phyloP scores from a whole-genome alignment of 768 basidiomycete genomes.

The Tulasnella sp. region DNA sequence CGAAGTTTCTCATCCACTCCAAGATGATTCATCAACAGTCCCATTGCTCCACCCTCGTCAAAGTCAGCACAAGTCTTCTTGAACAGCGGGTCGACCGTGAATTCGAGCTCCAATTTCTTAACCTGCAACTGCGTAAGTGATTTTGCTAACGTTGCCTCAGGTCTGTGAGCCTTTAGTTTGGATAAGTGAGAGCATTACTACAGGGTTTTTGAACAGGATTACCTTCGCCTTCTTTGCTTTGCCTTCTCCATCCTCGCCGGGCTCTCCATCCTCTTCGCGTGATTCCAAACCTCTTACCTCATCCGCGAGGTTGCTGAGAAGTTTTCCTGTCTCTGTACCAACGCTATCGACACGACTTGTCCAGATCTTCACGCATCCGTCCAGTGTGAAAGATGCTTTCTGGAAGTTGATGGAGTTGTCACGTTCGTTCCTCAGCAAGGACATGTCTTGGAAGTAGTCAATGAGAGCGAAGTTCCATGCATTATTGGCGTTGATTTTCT shows the following conservation, averaged over 20 bases:
- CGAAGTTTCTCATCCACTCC: conserved; percentile 71
- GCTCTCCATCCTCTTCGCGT: conserved; percentile 41
- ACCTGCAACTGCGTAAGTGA: conserved; percentile 63
- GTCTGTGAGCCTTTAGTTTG: conserved; percentile 36
- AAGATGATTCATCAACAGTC: conserved; percentile 93
- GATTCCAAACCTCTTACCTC: conserved; percentile 40
- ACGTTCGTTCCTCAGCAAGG: conserved; percentile 76
- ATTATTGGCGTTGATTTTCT: conserved; percentile 99
- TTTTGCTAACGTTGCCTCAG: conserved; percentile 82
- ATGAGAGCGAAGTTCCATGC: conserved; percentile 98
- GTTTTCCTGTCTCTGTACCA: conserved; percentile 89
- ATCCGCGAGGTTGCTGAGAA: conserved; percentile 73
- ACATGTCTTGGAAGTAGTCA: conserved; percentile 99
- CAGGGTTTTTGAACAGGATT: not conserved
- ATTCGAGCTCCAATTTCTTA: conserved; percentile 92
- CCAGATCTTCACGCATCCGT: conserved; percentile 99
- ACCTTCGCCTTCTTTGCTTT: conserved; percentile 43
- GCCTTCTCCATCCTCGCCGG: conserved; percentile 53
- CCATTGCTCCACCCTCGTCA: conserved; percentile 94
- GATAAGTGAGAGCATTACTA: not conserved
- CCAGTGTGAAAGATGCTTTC: conserved; percentile 91
- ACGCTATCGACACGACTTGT: conserved; percentile 95
- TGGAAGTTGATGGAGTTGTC: conserved; percentile 99
- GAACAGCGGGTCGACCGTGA: conserved; percentile 92
- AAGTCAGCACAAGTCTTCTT: conserved; percentile 97